These are phyloP conservation scores for Phoenix roebelenii DNA, from an alignment of 176 grass and related monocot species.

Conservation along the genomic window DNA sequence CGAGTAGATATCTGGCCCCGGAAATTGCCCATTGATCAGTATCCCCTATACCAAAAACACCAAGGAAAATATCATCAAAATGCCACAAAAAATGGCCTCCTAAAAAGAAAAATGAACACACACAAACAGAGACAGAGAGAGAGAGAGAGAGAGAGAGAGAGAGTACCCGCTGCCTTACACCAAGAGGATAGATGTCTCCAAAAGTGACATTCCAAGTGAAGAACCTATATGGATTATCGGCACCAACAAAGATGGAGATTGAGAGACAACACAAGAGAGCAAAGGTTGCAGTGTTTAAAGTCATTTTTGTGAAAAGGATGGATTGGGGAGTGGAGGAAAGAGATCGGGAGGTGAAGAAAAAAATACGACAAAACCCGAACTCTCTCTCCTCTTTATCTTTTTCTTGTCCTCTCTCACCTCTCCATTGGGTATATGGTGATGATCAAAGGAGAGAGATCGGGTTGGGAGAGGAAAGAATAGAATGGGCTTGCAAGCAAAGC, in stretches of 20 bases:
- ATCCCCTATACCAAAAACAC: constrained; percentile 32
- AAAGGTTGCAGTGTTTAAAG: not conserved
- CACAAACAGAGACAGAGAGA: not conserved
- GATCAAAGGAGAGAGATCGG: too few relatives aligned
- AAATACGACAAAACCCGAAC: too few relatives aligned
- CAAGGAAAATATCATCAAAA: not conserved
- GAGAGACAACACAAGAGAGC: constrained; percentile 6
- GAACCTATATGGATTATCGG: constrained; percentile 42
- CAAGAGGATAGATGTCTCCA: constrained; percentile 44
- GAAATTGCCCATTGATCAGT: constrained; percentile 75
- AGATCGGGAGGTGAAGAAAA: too few relatives aligned
- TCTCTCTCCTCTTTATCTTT: too few relatives aligned
- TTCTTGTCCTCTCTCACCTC: too few relatives aligned
- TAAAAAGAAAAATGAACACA: not conserved
- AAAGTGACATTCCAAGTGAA: constrained; percentile 55
- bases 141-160: not conserved
- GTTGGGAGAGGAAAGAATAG: too few relatives aligned
- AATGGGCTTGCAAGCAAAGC: too few relatives aligned
- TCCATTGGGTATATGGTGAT: too few relatives aligned
- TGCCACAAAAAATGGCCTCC: not conserved
- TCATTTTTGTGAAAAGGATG: too few relatives aligned
- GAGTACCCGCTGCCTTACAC: constrained; percentile 43
- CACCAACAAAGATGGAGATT: not conserved
- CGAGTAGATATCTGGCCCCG: constrained; percentile 59
- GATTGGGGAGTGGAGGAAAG: too few relatives aligned